Conservation (phyloP, 805 yeast genomes). For the Metschnikowia gelsemii region DNA sequence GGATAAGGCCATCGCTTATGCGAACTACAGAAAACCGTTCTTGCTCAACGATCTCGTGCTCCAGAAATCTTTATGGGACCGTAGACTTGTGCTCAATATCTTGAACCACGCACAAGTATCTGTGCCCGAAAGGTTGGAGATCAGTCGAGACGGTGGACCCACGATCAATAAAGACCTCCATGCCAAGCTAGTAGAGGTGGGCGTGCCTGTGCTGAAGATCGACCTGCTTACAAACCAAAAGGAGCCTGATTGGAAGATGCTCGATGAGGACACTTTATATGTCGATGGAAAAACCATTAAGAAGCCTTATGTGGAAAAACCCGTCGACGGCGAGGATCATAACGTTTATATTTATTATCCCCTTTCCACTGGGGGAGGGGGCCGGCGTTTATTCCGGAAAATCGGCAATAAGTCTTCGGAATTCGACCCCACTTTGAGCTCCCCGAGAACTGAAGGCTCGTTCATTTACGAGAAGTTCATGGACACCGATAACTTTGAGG, state of each 20-base stretch:
- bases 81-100: conserved; percentile 79
- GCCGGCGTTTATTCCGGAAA: conserved; percentile 87
- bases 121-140: conserved; percentile 84
- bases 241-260: conserved; percentile 85
- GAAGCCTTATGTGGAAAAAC: conserved; percentile 97
- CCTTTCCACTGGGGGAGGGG: conserved; percentile 92
- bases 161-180: conserved; percentile 58
- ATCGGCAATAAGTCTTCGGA: conserved; percentile 97
- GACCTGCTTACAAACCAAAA: conserved; percentile 59
- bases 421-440: conserved; percentile 74
- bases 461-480: conserved; percentile 90
- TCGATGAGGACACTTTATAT: conserved; percentile 71
- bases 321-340: conserved; percentile 98
- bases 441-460: conserved; percentile 86
- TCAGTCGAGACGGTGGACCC: conserved; percentile 97
- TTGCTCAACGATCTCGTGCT: conserved; percentile 82
- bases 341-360: conserved; percentile 92
- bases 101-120: conserved; percentile 82
- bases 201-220: conserved; percentile 46
- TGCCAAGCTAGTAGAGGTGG: conserved; percentile 45
- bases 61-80: conserved; percentile 97
- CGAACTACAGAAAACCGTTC: conserved; percentile 84
- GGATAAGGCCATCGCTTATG: conserved; percentile 91
- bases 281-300: conserved; percentile 70
- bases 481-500: conserved; percentile 98